These are phyloP conservation scores for Phytophthora gonapodyides DNA, from an alignment of 352 stramenopile genomes.

Conservation along the genomic window DNA sequence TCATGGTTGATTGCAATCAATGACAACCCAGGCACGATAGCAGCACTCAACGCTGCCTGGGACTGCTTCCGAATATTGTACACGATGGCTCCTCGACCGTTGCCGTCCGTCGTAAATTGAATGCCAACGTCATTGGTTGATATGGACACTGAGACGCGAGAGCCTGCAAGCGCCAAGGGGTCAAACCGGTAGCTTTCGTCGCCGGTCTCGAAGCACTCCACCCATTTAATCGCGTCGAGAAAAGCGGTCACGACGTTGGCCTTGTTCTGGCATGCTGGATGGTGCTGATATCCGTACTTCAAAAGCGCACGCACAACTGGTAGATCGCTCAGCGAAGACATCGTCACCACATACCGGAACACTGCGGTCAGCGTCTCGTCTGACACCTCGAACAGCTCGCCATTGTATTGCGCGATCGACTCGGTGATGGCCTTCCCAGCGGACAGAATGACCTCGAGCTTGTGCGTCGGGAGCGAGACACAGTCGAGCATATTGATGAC, in stretches of 20 bases:
- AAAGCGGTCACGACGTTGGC: conserved; percentile 60
- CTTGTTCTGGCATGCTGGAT: conserved; percentile 79
- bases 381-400: conserved; percentile 58
- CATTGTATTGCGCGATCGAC: conserved; percentile 59
- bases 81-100: conserved; percentile 77
- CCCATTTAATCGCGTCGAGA: conserved; percentile 79
- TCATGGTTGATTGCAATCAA: conserved; percentile 86
- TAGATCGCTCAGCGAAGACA: conserved; percentile 66
- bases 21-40: conserved; percentile 71
- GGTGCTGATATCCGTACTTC: conserved; percentile 63
- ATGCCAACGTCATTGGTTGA: conserved; percentile 85
- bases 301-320: conserved; percentile 55
- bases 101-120: conserved; percentile 80
- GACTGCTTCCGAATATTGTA: conserved; percentile 79
- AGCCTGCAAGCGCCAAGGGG: conserved; percentile 50
- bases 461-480: conserved; percentile 81
- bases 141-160: conserved; percentile 75
- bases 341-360: conserved; percentile 73
- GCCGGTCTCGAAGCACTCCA: conserved; percentile 59
- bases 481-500: conserved; percentile 75
- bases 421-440: conserved; percentile 56
- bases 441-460: conserved; percentile 75
- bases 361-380: conserved; percentile 64
- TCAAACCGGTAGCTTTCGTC: conserved; percentile 47
- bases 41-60: conserved; percentile 73